Conservation (phyloP, 1,284 basidiomycete genomes). For the Ganoderma meredithae region DNA sequence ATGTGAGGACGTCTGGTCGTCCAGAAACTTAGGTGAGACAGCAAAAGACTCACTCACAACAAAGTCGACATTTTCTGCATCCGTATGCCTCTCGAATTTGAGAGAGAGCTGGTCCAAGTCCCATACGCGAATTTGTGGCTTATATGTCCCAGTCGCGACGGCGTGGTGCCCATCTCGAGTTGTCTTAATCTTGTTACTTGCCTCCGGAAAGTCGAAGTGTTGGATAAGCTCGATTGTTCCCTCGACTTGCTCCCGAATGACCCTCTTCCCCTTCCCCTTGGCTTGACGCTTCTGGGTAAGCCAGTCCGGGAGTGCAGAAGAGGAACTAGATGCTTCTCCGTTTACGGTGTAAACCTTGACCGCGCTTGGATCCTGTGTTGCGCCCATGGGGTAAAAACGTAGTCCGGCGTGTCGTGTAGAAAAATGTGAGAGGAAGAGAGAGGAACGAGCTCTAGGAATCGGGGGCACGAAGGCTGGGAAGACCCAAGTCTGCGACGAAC, state of each 20-base stretch:
- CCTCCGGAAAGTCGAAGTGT: constrained; percentile 97
- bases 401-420: background rate
- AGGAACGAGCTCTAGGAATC: background rate
- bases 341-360: constrained; percentile 94
- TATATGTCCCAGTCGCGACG: constrained; percentile 97
- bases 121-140: constrained; percentile 97
- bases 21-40: constrained; percentile 7
- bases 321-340: constrained; percentile 83
- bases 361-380: constrained; percentile 41
- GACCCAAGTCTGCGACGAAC: background rate
- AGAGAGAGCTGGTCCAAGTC: constrained; percentile 92
- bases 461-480: too few relatives aligned
- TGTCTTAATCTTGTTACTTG: constrained; percentile 90
- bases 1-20: constrained; percentile 1
- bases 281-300: constrained; percentile 75
- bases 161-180: constrained; percentile 93
- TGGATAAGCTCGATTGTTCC: constrained; percentile 90
- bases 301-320: constrained; percentile 90
- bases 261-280: constrained; percentile 70
- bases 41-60: constrained; percentile 76
- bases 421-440: background rate
- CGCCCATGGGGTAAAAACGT: constrained; percentile 24
- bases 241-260: constrained; percentile 70
- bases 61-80: constrained; percentile 98
- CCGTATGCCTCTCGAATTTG: constrained; percentile 97